These are phyloP conservation scores for Mucor plumbeus DNA, from an alignment of 371 early-diverging fungal species.

Conservation along the genomic window DNA sequence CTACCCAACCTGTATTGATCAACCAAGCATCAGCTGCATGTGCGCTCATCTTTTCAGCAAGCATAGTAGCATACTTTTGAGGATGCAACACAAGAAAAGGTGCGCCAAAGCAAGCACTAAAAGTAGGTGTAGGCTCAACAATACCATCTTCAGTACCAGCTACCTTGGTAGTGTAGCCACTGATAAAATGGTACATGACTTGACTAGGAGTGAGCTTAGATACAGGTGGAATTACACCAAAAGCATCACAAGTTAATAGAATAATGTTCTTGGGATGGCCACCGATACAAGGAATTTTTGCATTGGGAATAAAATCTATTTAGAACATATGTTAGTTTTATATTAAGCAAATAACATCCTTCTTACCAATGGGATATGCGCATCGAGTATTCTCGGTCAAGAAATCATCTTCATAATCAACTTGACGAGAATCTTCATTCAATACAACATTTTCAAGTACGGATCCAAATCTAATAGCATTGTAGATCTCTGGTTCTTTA, in stretches of 20 bases:
- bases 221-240: conserved; percentile 96
- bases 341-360: neutral
- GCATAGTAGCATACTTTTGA: conserved; percentile 94
- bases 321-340: neutral
- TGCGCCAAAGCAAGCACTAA: conserved; percentile 95
- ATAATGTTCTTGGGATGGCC: conserved; percentile 96
- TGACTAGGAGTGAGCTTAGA: conserved; percentile 90
- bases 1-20: conserved; percentile 98
- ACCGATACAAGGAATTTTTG: conserved; percentile 93
- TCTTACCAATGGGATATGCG: conserved; percentile 85
- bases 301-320: conserved; percentile 89
- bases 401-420: conserved; percentile 83
- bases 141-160: conserved; percentile 98
- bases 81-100: conserved; percentile 98
- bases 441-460: conserved; percentile 96
- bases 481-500: conserved; percentile 98
- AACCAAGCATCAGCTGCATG: conserved; percentile 94
- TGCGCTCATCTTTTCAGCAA: conserved; percentile 91
- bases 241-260: conserved; percentile 96
- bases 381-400: conserved; percentile 98
- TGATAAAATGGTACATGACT: conserved; percentile 98
- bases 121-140: conserved; percentile 87
- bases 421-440: conserved; percentile 80
- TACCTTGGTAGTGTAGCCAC: conserved; percentile 91
- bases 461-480: conserved; percentile 95